Conservation (phyloP, 345 rosid species). For the Pelargonium nanum region DNA sequence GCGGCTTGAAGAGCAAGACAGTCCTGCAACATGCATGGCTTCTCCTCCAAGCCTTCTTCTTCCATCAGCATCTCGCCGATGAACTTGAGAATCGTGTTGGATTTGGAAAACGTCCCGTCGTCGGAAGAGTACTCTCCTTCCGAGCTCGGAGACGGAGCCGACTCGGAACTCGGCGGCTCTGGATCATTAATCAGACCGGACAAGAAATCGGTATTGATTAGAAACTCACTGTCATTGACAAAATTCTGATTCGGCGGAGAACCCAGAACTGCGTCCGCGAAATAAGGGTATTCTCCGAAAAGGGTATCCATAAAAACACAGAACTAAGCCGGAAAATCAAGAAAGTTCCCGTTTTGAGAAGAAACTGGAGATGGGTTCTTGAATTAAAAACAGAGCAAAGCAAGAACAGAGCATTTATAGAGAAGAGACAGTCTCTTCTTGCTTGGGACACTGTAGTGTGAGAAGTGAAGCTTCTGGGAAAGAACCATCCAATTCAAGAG, state of each 20-base stretch:
- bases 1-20: conserved; percentile 77
- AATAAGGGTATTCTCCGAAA: conserved; percentile 11
- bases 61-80: conserved; percentile 76
- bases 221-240: conserved; percentile 13
- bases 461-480: background rate
- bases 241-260: conserved; percentile 11
- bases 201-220: background rate
- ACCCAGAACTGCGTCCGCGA: conserved; percentile 11
- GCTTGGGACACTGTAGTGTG: background rate
- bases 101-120: conserved; percentile 19
- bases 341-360: too few relatives aligned
- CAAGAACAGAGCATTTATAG: too few relatives aligned
- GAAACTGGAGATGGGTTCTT: too few relatives aligned
- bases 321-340: background rate
- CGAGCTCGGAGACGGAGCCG: conserved; percentile 1
- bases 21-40: conserved; percentile 61
- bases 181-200: background rate
- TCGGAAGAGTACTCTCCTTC: conserved; percentile 23
- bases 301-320: conserved; percentile 21
- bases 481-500: background rate
- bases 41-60: conserved; percentile 52
- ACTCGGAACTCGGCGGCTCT: background rate
- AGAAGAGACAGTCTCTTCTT: too few relatives aligned
- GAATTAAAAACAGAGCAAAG: too few relatives aligned
- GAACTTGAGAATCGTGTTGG: conserved; percentile 42